A percentile compares a stretch with the other conserved stretches of the same genome.
Conservation (phyloP, 2,329 filamentous ascomycete species). For the Claviceps arundinis region DNA sequence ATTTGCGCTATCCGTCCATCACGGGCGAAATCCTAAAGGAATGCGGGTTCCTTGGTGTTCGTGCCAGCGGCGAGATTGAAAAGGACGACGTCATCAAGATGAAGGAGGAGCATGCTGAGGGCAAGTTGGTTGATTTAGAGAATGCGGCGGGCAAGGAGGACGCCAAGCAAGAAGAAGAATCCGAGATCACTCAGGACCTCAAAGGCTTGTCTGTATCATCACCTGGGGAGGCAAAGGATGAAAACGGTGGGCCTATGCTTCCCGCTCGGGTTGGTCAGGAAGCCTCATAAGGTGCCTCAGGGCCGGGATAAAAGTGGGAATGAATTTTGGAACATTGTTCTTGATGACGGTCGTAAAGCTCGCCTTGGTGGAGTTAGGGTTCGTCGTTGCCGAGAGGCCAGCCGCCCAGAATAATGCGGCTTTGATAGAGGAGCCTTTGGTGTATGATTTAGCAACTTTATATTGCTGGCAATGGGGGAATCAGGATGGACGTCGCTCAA, state of each 20-base stretch:
- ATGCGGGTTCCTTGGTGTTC: constrained; percentile 37
- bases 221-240: constrained; percentile 9
- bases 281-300: background rate
- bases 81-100: constrained; percentile 37
- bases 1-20: constrained; percentile 38
- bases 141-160: constrained; percentile 1
- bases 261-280: background rate
- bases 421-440: no score
- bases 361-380: no score
- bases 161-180: background rate
- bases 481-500: no score
- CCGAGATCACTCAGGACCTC: constrained; percentile 13
- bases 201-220: constrained; percentile 17
- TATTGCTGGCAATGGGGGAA: no score
- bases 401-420: no score
- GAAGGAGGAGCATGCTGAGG: constrained; percentile 23
- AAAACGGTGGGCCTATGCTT: background rate
- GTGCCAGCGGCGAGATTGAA: constrained; percentile 32
- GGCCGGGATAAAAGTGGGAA: background rate
- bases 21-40: constrained; percentile 37
- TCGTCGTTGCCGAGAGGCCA: no score
- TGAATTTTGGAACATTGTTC: background rate
- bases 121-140: constrained; percentile 19
- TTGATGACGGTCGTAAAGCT: background rate
- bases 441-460: no score